phyloP scores from a whole-genome alignment of 352 stramenopile species.

The Phytopythium vexans region DNA sequence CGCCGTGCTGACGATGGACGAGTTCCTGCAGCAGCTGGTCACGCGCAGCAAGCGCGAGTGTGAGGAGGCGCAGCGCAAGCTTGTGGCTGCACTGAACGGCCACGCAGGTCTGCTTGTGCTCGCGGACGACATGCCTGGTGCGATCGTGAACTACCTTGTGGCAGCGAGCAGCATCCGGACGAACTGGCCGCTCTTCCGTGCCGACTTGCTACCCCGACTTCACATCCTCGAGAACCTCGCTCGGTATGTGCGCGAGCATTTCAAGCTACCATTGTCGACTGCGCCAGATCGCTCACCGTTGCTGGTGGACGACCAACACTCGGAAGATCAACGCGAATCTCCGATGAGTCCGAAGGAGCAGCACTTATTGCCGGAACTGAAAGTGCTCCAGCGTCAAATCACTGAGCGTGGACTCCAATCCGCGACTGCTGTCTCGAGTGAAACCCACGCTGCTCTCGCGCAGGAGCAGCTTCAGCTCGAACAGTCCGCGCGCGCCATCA shows the following conservation, averaged over 20 bases:
- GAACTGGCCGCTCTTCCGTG: slow-evolving; percentile 63
- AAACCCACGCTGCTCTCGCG: slow-evolving; percentile 13
- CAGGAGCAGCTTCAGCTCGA: slow-evolving; percentile 36
- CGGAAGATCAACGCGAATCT: not conserved
- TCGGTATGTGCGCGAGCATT: slow-evolving; percentile 17
- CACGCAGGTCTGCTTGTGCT: slow-evolving; percentile 50
- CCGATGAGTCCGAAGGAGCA: slow-evolving; percentile 29
- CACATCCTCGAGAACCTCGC: slow-evolving; percentile 69
- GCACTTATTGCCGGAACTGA: slow-evolving; percentile 40
- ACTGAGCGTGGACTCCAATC: slow-evolving; percentile 8
- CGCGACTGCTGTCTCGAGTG: slow-evolving; percentile 1
- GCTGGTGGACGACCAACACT: not conserved
- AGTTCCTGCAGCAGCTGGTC: slow-evolving; percentile 71
- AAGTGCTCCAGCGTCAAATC: slow-evolving; percentile 26
- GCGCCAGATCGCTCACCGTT: too few species aligned
- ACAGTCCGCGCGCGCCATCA: slow-evolving; percentile 26
- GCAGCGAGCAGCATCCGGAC: slow-evolving; percentile 35
- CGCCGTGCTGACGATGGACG: slow-evolving; percentile 72
- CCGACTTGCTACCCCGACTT: slow-evolving; percentile 63
- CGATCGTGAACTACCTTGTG: slow-evolving; percentile 54
- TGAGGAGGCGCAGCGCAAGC: slow-evolving; percentile 78
- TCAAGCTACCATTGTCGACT: not conserved
- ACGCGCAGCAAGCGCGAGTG: slow-evolving; percentile 66
- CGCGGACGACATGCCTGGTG: slow-evolving; percentile 18
- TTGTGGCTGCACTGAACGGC: slow-evolving; percentile 75